A percentile compares a stretch with the other conserved stretches of the same genome.
Conservation (phyloP, 1,284 basidiomycete species). For the Ustilago xerochloae region DNA sequence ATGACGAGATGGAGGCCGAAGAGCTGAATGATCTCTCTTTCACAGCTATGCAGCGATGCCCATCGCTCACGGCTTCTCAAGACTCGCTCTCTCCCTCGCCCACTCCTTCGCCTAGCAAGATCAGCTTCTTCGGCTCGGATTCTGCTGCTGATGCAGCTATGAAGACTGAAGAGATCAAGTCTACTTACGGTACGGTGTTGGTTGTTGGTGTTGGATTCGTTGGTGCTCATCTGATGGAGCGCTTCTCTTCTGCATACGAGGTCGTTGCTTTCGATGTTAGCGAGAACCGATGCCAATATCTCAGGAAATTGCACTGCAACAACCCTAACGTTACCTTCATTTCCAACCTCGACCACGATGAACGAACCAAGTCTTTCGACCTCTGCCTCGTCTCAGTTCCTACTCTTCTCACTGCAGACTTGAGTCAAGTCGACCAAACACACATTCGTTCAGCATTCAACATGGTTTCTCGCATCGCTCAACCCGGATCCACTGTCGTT, state of each 20-base stretch:
- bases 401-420: slow-evolving; percentile 30
- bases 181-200: slow-evolving; percentile 26
- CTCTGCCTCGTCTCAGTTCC: slow-evolving; percentile 38
- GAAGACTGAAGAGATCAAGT: slow-evolving; percentile 4
- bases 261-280: slow-evolving; percentile 36
- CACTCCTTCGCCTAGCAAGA: slow-evolving; percentile 23
- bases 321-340: slow-evolving; percentile 41
- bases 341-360: slow-evolving; percentile 23
- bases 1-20: slow-evolving; percentile 17
- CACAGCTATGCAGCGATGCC: slow-evolving; percentile 25
- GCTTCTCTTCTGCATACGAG: slow-evolving; percentile 37
- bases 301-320: slow-evolving; percentile 23
- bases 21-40: slow-evolving; percentile 12
- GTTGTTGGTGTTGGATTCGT: slow-evolving; percentile 40
- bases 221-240: slow-evolving; percentile 36
- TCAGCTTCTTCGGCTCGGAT: slow-evolving; percentile 7
- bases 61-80: slow-evolving; percentile 34
- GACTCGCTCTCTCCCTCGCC: slow-evolving; percentile 23
- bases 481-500: slow-evolving; percentile 35
- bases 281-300: slow-evolving; percentile 22
- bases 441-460: slow-evolving; percentile 34
- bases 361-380: slow-evolving; percentile 24
- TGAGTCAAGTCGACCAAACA: slow-evolving; percentile 16
- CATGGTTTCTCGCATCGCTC: slow-evolving; percentile 22
- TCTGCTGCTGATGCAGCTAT: not conserved